Percentiles rank a stretch among this genome's conserved stretches.
Evolutionary conservation across 73 alveolate species (phyloP).

Genomic region (Symbiodinium natans): DNA sequence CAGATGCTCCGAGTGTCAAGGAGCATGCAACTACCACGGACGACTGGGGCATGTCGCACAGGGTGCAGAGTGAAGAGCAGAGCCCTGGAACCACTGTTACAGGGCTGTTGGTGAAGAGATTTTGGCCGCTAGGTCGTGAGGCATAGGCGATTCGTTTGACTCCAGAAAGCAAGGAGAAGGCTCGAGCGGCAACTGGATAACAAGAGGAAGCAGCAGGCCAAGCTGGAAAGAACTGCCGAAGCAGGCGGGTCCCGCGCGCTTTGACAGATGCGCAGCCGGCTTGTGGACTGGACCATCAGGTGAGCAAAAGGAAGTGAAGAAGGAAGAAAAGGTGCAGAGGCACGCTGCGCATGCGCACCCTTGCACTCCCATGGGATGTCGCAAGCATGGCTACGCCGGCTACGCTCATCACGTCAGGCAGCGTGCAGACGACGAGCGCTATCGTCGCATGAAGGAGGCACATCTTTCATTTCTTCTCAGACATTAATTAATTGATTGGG

Average conservation of each 20-base stretch:
- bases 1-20: not conserved
- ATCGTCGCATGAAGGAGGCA: slow-evolving; percentile 64
- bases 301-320: slow-evolving; percentile 7
- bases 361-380: too few relatives aligned
- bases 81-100: not conserved
- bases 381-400: too few relatives aligned
- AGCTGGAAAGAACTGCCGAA: slow-evolving; percentile 3
- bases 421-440: slow-evolving; percentile 53
- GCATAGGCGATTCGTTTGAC: too few relatives aligned
- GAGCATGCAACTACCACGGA: slow-evolving; percentile 34
- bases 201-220: slow-evolving; percentile 34
- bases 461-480: not conserved
- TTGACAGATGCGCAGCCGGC: not conserved
- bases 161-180: not conserved
- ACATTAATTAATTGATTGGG: too few relatives aligned
- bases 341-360: not conserved
- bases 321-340: not conserved
- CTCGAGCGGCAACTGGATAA: slow-evolving; percentile 61
- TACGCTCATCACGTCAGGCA: not conserved
- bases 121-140: too few relatives aligned
- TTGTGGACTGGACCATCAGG: not conserved
- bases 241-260: not conserved
- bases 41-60: slow-evolving; percentile 71
- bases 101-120: too few relatives aligned
- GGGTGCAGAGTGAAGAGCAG: slow-evolving; percentile 47